phyloP scores from a whole-genome alignment of 805 yeast genomes.

The Ogataea polymorpha region DNA sequence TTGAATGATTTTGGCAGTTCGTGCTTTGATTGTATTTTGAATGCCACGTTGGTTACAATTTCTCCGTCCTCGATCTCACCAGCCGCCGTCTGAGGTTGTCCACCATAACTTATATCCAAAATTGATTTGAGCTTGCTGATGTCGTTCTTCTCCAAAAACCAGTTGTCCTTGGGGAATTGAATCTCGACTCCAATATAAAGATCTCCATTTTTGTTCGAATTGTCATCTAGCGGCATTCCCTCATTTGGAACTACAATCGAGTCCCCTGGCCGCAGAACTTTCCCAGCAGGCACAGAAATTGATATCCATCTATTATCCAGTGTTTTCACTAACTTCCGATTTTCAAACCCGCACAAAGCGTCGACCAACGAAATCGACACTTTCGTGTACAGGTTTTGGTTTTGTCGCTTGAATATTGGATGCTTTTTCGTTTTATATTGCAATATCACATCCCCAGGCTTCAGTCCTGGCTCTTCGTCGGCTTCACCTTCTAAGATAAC shows the following conservation, averaged over 20 bases:
- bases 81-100: conserved; percentile 11
- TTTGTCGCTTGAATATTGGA: conserved; percentile 43
- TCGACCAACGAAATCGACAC: conserved; percentile 68
- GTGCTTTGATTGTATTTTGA: conserved; percentile 21
- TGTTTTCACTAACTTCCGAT: conserved; percentile 60
- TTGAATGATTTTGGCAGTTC: conserved; percentile 30
- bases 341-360: conserved; percentile 77
- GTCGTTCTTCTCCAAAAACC: conserved; percentile 78
- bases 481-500: conserved; percentile 66
- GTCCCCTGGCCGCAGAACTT: conserved; percentile 78
- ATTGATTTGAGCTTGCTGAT: conserved; percentile 49
- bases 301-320: conserved; percentile 75
- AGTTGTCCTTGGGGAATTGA: conserved; percentile 79
- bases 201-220: conserved; percentile 51
- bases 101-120: conserved; percentile 37
- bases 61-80: conserved; percentile 22
- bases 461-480: conserved; percentile 70
- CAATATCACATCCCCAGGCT: conserved; percentile 76
- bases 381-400: conserved; percentile 61
- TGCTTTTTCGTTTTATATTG: conserved; percentile 50
- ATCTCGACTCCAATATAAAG: conserved; percentile 67
- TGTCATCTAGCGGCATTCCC: conserved; percentile 71
- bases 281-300: conserved; percentile 68
- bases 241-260: conserved; percentile 60
- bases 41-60: conserved; percentile 24